Evolutionary conservation across 2,329 filamentous ascomycete genomes (phyloP).

Genomic region (Neurospora sp.): DNA sequence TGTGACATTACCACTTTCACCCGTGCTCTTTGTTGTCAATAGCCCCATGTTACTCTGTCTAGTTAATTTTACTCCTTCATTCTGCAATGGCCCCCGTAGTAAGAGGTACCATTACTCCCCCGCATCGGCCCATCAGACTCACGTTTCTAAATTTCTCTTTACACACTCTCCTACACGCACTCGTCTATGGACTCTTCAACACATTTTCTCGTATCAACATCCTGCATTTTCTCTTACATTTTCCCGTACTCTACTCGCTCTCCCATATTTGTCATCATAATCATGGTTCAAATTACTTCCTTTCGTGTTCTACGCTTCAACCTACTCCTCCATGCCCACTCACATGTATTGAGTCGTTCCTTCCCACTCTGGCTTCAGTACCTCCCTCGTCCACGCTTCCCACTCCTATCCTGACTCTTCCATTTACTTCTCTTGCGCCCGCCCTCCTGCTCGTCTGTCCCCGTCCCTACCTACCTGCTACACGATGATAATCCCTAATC

Average conservation of each 20-base stretch:
- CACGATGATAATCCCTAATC: neutral
- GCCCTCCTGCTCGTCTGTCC: neutral
- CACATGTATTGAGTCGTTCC: neutral
- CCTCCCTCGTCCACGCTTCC: neutral
- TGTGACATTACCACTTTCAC: neutral
- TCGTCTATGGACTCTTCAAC: neutral
- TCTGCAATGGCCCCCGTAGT: neutral
- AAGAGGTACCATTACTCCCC: neutral
- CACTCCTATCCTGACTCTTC: neutral
- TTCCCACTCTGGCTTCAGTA: neutral
- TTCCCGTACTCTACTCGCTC: neutral
- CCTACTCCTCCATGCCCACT: no score
- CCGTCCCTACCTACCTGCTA: neutral
- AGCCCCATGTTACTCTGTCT: neutral
- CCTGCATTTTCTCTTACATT: neutral
- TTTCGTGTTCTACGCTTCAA: neutral
- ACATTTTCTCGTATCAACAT: neutral
- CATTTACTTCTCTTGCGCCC: no score
- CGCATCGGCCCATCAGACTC: neutral
- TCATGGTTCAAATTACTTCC: neutral
- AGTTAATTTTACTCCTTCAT: neutral
- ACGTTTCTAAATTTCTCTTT: neutral
- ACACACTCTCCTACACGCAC: neutral
- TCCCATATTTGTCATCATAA: neutral
- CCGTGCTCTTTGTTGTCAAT: neutral